Evolutionary conservation across 2,329 filamentous ascomycete species (phyloP), one percentile per base, ranked within the genome.

Genomic region (Exophiala aquamarina): DNA sequence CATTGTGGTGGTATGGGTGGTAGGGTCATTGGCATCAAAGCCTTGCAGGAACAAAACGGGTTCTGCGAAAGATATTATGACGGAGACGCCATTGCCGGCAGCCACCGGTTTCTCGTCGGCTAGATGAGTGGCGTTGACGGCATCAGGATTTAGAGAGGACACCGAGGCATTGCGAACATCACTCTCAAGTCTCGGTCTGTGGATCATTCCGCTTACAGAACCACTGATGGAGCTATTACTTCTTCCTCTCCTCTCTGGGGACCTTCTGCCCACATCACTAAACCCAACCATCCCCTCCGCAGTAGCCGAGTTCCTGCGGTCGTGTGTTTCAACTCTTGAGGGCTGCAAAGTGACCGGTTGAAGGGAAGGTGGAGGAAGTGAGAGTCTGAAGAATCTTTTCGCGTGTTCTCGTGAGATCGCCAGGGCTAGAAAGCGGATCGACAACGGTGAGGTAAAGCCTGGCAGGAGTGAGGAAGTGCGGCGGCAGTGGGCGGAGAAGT

Each of bases 1-100:
- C 63, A 98, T 84, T 1, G 91, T 87, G 5, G 89, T 92, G 43
- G 78, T 86, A 41, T 82, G 77, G 2, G 78, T 76, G 9, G 82
- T 78, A 3, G 68, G 63, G 33, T 75, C 71, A 54, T 69, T 69
- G 7, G 70, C 67, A 53, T 76, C 72, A 50, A 73, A 73, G 2
- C 72, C 71, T 44, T 73, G 70, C n/a, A 76, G 63, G 48, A 70
- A 76, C 10, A 76, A 60, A 0, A 75, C 67, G 1, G 73, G 73
- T 47, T 76, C 73, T 1, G 72, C 72, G 29, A 75, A 61, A 2
- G 70, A 68, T 39, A 76, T 65, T 2, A 69, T 69, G 15, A 74
- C 70, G 1, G 68, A 64, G 14, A 76, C 68, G 2, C 73, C 73
- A 57, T 70, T 75, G 3, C 72, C 72, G n/a, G 70, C 69, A 3